These are phyloP conservation scores for Sphaerostilbella broomeana DNA, from an alignment of 2,329 filamentous ascomycete species.

Conservation along the genomic window DNA sequence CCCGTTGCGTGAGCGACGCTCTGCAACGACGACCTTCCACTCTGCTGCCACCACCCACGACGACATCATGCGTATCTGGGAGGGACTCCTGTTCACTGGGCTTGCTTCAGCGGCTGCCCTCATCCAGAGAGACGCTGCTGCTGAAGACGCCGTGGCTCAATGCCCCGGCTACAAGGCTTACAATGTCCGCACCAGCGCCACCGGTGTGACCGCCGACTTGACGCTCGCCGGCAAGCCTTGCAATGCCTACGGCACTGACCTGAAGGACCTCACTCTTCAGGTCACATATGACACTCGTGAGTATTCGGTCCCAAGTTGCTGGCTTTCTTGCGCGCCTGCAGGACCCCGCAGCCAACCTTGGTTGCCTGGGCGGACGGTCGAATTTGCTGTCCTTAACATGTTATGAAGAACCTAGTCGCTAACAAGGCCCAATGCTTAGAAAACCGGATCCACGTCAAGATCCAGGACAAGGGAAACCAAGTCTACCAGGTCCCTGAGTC, in stretches of 20 bases:
- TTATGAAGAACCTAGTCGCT: too few species aligned
- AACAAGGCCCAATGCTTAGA: constrained; percentile 32
- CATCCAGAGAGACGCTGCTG: constrained; percentile 6
- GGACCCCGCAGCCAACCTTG: neutral
- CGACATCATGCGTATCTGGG: constrained; percentile 17
- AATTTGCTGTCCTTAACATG: too few species aligned
- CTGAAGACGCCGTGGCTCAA: constrained; percentile 25
- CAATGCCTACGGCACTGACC: constrained; percentile 72
- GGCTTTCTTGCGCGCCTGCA: too few species aligned
- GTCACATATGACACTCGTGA: constrained; percentile 39
- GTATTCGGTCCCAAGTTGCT: too few species aligned
- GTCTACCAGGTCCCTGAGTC: constrained; percentile 70
- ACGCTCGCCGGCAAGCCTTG: constrained; percentile 63
- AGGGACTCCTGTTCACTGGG: constrained; percentile 15
- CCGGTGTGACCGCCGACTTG: constrained; percentile 62
- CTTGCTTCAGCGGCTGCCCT: constrained; percentile 17
- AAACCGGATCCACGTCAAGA: constrained; percentile 65
- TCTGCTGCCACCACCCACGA: constrained; percentile 1
- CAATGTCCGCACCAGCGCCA: constrained; percentile 46
- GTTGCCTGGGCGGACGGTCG: too few species aligned
- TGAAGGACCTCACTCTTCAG: constrained; percentile 58
- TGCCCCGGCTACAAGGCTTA: constrained; percentile 65
- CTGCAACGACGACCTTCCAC: neutral
- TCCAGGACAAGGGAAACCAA: constrained; percentile 61
- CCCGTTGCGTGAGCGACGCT: neutral